phyloP scores from a whole-genome alignment of 2,329 filamentous ascomycete genomes.

The Sporothrix mexicana region DNA sequence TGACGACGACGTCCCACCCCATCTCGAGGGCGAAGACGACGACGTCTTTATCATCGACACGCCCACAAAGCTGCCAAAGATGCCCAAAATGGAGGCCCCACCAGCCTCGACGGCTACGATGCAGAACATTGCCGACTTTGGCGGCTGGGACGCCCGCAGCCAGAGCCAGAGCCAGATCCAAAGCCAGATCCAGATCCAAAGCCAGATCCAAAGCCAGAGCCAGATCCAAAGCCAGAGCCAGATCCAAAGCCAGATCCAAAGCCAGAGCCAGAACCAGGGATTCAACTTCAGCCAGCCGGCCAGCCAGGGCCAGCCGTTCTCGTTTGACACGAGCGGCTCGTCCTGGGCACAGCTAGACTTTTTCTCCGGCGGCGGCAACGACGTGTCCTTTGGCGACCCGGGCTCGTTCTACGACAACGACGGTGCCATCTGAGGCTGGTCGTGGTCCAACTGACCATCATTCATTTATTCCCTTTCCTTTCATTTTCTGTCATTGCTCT shows the following conservation, averaged over 20 bases:
- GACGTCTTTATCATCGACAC: constrained; percentile 47
- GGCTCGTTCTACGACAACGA: constrained; percentile 35
- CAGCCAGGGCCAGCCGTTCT: constrained; percentile 15
- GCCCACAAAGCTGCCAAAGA: constrained; percentile 45
- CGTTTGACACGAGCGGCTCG: constrained; percentile 31
- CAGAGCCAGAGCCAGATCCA: not conserved
- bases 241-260: not conserved
- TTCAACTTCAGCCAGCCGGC: not conserved
- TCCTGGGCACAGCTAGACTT: constrained; percentile 31
- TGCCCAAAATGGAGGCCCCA: constrained; percentile 25
- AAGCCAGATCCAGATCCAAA: too few relatives aligned
- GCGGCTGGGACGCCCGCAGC: not conserved
- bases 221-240: not conserved
- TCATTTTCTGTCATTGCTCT: not conserved
- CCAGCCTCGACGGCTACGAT: not conserved
- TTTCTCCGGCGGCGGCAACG: not conserved
- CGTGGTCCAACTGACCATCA: not conserved
- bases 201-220: not conserved
- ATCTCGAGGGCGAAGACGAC: constrained; percentile 41
- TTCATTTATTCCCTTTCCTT: not conserved
- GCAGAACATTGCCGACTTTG: constrained; percentile 1
- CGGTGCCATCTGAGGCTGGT: constrained; percentile 24
- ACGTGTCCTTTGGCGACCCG: constrained; percentile 27
- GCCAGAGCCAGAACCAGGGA: not conserved
- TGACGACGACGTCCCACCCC: not conserved